phyloP scores from a whole-genome alignment of 1,139 yeast genomes.

The Candida sp. region DNA sequence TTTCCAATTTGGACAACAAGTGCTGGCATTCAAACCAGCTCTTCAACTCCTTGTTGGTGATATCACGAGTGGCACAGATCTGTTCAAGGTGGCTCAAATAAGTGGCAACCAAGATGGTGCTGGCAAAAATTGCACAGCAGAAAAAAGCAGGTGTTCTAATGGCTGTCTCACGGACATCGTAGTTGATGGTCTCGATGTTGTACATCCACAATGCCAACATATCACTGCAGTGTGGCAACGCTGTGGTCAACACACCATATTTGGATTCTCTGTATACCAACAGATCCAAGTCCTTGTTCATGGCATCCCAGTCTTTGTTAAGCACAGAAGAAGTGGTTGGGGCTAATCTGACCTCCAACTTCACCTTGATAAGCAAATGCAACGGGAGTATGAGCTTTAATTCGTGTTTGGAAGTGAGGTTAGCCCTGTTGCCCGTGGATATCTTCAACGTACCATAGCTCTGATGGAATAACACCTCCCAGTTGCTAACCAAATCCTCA shows the following conservation, averaged over 20 bases:
- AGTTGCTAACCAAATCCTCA: conserved; percentile 56
- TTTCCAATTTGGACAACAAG: conserved; percentile 59
- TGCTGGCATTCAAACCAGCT: conserved; percentile 56
- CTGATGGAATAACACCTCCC: conserved; percentile 66
- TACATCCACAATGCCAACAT: conserved; percentile 72
- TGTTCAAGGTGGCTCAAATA: conserved; percentile 58
- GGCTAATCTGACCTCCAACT: conserved; percentile 61
- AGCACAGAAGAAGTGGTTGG: conserved; percentile 62
- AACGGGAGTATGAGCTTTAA: conserved; percentile 68
- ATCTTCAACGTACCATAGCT: conserved; percentile 66
- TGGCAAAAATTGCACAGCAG: conserved; percentile 66
- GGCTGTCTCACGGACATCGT: conserved; percentile 64
- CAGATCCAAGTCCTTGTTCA: conserved; percentile 55
- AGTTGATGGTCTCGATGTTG: conserved; percentile 59
- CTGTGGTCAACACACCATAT: conserved; percentile 60
- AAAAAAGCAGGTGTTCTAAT: conserved; percentile 78
- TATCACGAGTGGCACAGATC: conserved; percentile 24
- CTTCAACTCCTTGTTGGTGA: conserved; percentile 49
- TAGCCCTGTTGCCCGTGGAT: conserved; percentile 52
- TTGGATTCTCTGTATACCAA: conserved; percentile 43
- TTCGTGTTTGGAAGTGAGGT: conserved; percentile 56
- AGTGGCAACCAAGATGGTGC: conserved; percentile 64
- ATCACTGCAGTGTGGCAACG: conserved; percentile 59
- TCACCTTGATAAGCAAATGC: conserved; percentile 63
- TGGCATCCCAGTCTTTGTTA: conserved; percentile 64